Evolutionary conservation across 192 early-diverging fungal species (phyloP).

Genomic region (Coemansia sp.): DNA sequence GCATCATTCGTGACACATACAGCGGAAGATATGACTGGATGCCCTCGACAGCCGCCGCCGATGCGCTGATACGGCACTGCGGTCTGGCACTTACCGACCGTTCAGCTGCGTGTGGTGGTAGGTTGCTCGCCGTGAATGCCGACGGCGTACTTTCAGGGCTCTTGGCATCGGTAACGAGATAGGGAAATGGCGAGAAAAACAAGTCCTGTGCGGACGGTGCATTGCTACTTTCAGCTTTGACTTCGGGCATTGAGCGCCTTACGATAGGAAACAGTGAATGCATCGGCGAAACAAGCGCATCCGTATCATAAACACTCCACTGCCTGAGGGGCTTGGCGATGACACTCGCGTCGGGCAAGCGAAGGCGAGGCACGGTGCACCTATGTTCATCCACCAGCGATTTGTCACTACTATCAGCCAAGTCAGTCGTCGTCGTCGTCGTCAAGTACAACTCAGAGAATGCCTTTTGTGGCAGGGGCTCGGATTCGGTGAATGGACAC

Average conservation of each 20-base stretch:
- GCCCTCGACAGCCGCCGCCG: slow-evolving; percentile 39
- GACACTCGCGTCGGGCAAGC: slow-evolving; percentile 17
- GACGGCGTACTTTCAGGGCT: slow-evolving; percentile 9
- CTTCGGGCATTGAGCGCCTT: background rate
- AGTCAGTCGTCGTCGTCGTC: background rate
- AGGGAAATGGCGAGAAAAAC: slow-evolving; percentile 43
- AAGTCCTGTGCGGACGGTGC: slow-evolving; percentile 20
- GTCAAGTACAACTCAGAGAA: slow-evolving; percentile 31
- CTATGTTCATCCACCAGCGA: background rate
- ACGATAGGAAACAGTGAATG: slow-evolving; percentile 28
- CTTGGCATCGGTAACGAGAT: background rate
- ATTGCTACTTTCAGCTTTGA: background rate
- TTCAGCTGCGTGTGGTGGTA: slow-evolving; percentile 2
- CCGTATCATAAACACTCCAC: slow-evolving; percentile 41
- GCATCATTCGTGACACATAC: slow-evolving; percentile 55
- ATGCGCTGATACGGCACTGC: slow-evolving; percentile 47
- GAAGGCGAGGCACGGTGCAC: slow-evolving; percentile 12
- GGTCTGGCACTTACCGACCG: slow-evolving; percentile 10
- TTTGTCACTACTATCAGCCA: background rate
- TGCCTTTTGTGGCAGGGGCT: background rate
- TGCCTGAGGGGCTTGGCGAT: slow-evolving; percentile 14
- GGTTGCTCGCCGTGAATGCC: slow-evolving; percentile 4
- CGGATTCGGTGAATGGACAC: slow-evolving; percentile 38
- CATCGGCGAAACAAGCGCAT: slow-evolving; percentile 46
- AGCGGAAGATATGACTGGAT: slow-evolving; percentile 42